phyloP scores from a whole-genome alignment of 352 stramenopile species.

The Phytophthora kernoviae region DNA sequence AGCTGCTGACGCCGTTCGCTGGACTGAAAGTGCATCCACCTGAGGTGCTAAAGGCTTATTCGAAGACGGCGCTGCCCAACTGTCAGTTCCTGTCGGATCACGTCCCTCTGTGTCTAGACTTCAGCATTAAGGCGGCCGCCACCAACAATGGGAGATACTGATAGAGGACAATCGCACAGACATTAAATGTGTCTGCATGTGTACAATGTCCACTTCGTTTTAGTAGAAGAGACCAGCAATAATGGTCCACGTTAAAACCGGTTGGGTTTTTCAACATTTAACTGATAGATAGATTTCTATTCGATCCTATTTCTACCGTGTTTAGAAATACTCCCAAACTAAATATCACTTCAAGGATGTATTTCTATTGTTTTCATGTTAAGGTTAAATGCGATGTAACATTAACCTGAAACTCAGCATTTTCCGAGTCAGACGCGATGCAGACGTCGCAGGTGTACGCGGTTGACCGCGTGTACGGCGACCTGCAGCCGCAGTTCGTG shows the following conservation, averaged over 20 bases:
- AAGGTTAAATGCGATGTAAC: no score
- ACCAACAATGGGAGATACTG: conserved; percentile 55
- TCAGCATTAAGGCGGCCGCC: conserved; percentile 75
- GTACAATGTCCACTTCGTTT: conserved; percentile 12
- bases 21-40: conserved; percentile 94
- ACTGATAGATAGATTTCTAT: no score
- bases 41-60: conserved; percentile 85
- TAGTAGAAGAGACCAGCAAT: no score
- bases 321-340: no score
- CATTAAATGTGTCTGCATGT: no score
- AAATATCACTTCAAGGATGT: no score
- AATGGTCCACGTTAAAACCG: no score
- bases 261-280: no score
- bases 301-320: no score
- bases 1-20: conserved; percentile 93
- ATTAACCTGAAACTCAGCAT: conserved; percentile 20
- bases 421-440: conserved; percentile 45
- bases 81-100: conserved; percentile 97
- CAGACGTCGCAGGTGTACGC: conserved; percentile 88
- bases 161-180: conserved; percentile 41
- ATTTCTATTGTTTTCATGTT: no score
- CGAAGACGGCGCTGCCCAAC: conserved; percentile 94
- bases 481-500: conserved; percentile 85
- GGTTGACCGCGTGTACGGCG: conserved; percentile 87
- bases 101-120: conserved; percentile 92